phyloP scores from a whole-genome alignment of 176 grass and related monocot species.

The Zoysia pacifica region DNA sequence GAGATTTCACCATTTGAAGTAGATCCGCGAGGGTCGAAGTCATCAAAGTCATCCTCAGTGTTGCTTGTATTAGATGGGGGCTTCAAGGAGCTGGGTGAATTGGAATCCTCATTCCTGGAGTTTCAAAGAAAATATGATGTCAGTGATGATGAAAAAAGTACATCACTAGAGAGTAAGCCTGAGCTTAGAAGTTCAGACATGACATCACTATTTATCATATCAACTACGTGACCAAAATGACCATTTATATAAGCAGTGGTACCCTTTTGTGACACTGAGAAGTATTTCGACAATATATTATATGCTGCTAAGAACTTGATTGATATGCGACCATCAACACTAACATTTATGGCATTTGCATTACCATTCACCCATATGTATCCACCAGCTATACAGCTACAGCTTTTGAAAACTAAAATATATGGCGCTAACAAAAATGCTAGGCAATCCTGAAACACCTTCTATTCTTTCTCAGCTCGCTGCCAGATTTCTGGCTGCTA shows the following conservation, averaged over 20 bases:
- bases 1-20: constrained; percentile 61
- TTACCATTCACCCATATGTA: not conserved
- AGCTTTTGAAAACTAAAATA: constrained; percentile 23
- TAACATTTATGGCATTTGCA: not conserved
- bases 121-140: constrained; percentile 35
- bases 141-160: constrained; percentile 22
- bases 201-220: constrained; percentile 23
- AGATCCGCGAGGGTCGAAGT: constrained; percentile 96
- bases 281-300: constrained; percentile 10
- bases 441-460: constrained; percentile 48
- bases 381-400: not conserved
- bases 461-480: constrained; percentile 62
- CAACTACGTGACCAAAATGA: constrained; percentile 19
- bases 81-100: constrained; percentile 44
- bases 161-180: not conserved
- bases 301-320: not conserved
- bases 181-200: not conserved
- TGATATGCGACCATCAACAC: constrained; percentile 11
- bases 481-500: constrained; percentile 45
- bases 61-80: constrained; percentile 38
- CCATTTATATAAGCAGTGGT: constrained; percentile 6
- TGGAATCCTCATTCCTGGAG: constrained; percentile 47
- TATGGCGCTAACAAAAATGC: constrained; percentile 13
- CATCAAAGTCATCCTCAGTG: constrained; percentile 73
- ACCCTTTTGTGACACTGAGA: constrained; percentile 29